These are phyloP conservation scores for Hanseniaspora vineae DNA, from an alignment of 805 yeast genomes.

Conservation along the genomic window DNA sequence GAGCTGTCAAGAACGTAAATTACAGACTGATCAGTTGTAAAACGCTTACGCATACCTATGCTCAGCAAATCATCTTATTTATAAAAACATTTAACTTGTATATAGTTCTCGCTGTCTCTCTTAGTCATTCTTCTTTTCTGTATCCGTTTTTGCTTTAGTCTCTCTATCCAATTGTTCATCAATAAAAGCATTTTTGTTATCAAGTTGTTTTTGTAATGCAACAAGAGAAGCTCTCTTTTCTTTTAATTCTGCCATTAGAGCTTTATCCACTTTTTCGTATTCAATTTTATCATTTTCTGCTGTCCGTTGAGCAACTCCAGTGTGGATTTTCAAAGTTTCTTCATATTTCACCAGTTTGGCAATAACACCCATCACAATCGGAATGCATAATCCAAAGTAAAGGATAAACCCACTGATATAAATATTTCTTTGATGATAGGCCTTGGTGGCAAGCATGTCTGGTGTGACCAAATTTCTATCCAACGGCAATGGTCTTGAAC, in stretches of 20 bases:
- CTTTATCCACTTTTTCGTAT: conserved; percentile 8
- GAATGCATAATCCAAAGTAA: conserved; percentile 41
- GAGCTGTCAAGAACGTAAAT: no score
- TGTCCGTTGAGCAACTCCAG: no score
- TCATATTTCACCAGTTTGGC: conserved; percentile 38
- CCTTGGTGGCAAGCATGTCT: conserved; percentile 45
- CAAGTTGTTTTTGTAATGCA: conserved; percentile 37
- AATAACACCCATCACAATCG: conserved; percentile 39
- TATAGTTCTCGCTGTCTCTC: no score
- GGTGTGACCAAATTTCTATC: conserved; percentile 19
- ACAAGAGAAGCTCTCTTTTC: conserved; percentile 27
- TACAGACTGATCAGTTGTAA: no score
- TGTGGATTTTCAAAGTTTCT: conserved; percentile 13
- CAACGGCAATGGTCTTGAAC: conserved; percentile 21
- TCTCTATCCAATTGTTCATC: conserved; percentile 37
- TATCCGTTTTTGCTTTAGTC: conserved; percentile 14
- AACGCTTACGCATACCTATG: no score
- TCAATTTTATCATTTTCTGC: conserved; percentile 4
- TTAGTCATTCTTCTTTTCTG: conserved; percentile 14
- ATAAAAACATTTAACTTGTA: no score
- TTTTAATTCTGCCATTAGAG: conserved; percentile 26
- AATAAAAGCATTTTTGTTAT: conserved; percentile 22
- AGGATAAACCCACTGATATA: conserved; percentile 52
- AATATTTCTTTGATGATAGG: conserved; percentile 50
- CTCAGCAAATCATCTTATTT: no score